A percentile compares a stretch with the other conserved stretches of the same genome.
These are phyloP conservation scores for Trichoderma sp. DNA, from an alignment of 2,329 filamentous ascomycete genomes.

Conservation along the genomic window DNA sequence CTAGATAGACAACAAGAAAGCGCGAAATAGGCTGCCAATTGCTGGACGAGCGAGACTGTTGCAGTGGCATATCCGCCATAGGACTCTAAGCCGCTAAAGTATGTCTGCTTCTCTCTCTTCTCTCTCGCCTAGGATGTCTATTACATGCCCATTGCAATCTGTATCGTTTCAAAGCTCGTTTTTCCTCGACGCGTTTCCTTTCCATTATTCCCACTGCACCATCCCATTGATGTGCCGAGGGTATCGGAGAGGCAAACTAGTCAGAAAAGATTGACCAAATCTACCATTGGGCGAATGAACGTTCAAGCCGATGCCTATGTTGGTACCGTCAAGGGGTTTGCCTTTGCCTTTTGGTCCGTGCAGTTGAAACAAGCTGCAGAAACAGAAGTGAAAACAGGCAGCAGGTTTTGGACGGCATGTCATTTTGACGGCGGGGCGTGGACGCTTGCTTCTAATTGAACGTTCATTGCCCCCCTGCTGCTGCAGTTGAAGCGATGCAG, in stretches of 20 bases:
- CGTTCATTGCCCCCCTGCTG: neutral
- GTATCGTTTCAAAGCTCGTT: neutral
- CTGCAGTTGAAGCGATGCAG: neutral
- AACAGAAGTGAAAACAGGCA: neutral
- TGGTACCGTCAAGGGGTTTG: neutral
- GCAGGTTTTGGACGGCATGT: neutral
- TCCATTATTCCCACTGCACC: neutral
- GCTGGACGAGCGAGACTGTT: neutral
- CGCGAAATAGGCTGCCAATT: neutral
- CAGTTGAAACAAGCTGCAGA: neutral
- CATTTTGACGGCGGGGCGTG: neutral
- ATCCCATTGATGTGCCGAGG: neutral
- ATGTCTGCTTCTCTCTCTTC: neutral
- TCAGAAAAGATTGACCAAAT: neutral
- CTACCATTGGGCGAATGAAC: neutral
- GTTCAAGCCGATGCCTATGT: neutral
- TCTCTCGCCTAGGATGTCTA: neutral
- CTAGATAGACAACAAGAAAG: neutral
- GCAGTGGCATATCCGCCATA: neutral
- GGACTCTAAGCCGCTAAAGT: neutral
- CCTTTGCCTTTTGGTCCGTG: neutral
- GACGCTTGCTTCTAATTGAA: neutral
- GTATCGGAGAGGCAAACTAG: neutral
- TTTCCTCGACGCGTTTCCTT: neutral
- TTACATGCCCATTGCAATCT: neutral